Evolutionary conservation across 345 rosid genomes (phyloP).

Genomic region (Abelmoschus esculentus): DNA sequence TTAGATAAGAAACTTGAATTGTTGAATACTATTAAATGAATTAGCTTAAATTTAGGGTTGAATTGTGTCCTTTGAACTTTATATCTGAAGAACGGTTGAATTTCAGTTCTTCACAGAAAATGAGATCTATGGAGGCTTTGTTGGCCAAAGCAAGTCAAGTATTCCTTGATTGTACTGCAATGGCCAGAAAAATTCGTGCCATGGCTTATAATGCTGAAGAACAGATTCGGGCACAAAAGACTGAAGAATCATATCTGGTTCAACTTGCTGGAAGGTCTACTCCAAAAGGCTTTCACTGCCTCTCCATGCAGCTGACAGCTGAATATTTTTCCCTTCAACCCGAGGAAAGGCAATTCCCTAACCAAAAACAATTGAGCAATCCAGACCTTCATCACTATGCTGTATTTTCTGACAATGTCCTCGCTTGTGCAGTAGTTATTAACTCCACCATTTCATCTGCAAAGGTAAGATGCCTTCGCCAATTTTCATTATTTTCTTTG

Average conservation of each 20-base stretch:
- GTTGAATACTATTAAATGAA: neutral
- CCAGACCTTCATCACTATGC: constrained; percentile 64
- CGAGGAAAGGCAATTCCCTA: constrained; percentile 61
- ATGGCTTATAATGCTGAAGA: constrained; percentile 52
- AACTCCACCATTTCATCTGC: constrained; percentile 69
- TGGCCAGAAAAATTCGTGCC: neutral
- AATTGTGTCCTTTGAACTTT: constrained; percentile 4
- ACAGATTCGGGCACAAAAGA: constrained; percentile 56
- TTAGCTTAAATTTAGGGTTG: neutral
- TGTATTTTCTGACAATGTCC: constrained; percentile 80
- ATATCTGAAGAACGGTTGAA: neutral
- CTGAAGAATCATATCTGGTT: constrained; percentile 58
- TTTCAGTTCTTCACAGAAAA: neutral
- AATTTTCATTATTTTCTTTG: neutral
- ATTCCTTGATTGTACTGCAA: neutral
- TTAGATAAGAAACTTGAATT: neutral
- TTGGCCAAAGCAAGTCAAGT: neutral
- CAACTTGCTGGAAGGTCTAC: constrained; percentile 87
- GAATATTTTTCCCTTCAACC: constrained; percentile 60
- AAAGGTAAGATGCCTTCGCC: constrained; percentile 38
- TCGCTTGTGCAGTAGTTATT: constrained; percentile 84
- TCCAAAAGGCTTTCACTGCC: constrained; percentile 93
- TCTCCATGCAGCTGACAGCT: constrained; percentile 79
- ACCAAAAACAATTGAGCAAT: constrained; percentile 44
- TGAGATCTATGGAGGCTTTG: neutral